phyloP scores from a whole-genome alignment of 352 stramenopile genomes.

The Saprolegnia diclina region DNA sequence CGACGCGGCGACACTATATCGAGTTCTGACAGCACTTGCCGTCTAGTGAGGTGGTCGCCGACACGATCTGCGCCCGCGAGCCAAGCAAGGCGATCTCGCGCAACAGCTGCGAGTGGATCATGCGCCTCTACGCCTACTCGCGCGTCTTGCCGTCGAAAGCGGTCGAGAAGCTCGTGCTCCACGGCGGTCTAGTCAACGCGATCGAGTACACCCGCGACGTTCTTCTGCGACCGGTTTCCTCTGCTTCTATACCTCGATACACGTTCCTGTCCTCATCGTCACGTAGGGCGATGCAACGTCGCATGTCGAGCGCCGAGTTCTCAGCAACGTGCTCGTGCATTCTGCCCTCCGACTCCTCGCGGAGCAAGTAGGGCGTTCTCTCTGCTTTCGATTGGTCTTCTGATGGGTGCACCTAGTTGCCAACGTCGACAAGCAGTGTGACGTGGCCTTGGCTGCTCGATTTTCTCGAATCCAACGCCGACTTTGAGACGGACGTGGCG shows the following conservation, averaged over 20 bases:
- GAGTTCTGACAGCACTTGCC: neutral
- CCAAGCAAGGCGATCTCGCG: slow-evolving; percentile 26
- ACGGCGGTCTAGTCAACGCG: slow-evolving; percentile 39
- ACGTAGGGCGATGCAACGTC: neutral
- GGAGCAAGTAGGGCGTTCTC: neutral
- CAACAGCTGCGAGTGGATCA: slow-evolving; percentile 49
- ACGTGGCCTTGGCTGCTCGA: slow-evolving; percentile 2
- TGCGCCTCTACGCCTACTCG: slow-evolving; percentile 67
- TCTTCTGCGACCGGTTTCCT: slow-evolving; percentile 35
- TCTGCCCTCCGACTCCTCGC: slow-evolving; percentile 1
- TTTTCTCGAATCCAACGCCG: slow-evolving; percentile 41
- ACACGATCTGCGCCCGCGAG: slow-evolving; percentile 58
- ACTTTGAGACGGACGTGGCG: slow-evolving; percentile 57
- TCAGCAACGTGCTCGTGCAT: slow-evolving; percentile 1
- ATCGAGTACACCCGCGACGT: slow-evolving; percentile 59
- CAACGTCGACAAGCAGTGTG: slow-evolving; percentile 2
- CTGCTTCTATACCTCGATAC: neutral
- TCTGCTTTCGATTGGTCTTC: neutral
- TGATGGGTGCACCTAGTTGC: neutral
- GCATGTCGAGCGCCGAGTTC: neutral
- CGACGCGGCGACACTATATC: neutral
- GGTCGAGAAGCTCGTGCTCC: slow-evolving; percentile 52
- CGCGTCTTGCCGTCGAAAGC: slow-evolving; percentile 56
- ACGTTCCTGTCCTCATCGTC: neutral
- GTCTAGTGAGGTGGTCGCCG: slow-evolving; percentile 56